A percentile compares a stretch with the other conserved stretches of the same genome.
Conservation (phyloP, 257 asterid species). For the Nicotiana undulata region DNA sequence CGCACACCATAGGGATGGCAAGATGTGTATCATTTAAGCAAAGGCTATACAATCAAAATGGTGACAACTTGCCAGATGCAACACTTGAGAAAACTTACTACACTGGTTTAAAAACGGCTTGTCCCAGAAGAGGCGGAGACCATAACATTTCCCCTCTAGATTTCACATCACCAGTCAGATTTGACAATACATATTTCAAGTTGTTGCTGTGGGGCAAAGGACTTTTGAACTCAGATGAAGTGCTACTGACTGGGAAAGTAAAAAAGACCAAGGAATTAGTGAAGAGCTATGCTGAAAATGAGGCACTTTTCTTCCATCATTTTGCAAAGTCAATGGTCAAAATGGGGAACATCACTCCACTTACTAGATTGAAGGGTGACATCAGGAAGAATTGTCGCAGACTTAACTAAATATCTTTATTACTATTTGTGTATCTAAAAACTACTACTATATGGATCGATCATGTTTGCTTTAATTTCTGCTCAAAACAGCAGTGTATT, state of each 20-base stretch:
- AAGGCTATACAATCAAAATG: slow-evolving; percentile 65
- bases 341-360: slow-evolving; percentile 64
- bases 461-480: neutral
- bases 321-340: slow-evolving; percentile 63
- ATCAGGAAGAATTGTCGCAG: slow-evolving; percentile 48
- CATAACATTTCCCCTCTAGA: slow-evolving; percentile 58
- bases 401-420: too few relatives aligned
- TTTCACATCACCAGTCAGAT: slow-evolving; percentile 48
- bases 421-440: neutral
- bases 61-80: slow-evolving; percentile 45
- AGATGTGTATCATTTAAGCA: slow-evolving; percentile 62
- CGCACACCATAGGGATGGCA: slow-evolving; percentile 72
- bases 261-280: slow-evolving; percentile 33
- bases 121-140: slow-evolving; percentile 64
- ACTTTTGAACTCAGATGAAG: slow-evolving; percentile 63
- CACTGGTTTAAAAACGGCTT: slow-evolving; percentile 34
- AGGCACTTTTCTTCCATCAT: slow-evolving; percentile 49
- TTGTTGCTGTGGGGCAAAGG: slow-evolving; percentile 51
- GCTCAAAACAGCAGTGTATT: neutral
- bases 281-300: slow-evolving; percentile 46
- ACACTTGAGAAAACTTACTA: slow-evolving; percentile 44
- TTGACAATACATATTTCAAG: slow-evolving; percentile 70
- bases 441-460: neutral
- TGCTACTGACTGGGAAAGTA: slow-evolving; percentile 46
- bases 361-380: slow-evolving; percentile 47